These are phyloP conservation scores for Serendipita vermifera DNA, from an alignment of 768 basidiomycete species.

Conservation along the genomic window DNA sequence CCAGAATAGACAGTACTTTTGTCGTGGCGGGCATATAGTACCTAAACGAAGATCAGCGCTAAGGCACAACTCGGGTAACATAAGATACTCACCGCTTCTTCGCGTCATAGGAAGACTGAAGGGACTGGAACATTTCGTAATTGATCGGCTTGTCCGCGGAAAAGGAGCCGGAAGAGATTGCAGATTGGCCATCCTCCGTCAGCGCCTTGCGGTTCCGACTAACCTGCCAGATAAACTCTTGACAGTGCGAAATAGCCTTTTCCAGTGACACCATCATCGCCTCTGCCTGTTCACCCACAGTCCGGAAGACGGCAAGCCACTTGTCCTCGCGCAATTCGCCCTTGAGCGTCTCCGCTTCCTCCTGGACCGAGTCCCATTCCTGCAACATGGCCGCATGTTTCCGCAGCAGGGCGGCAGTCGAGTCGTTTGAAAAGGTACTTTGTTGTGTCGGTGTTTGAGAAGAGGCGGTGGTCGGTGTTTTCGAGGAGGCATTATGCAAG, in stretches of 20 bases:
- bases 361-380: slow-evolving; percentile 75
- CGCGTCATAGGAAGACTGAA: slow-evolving; percentile 24
- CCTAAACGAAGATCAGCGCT: slow-evolving; percentile 29
- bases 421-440: slow-evolving; percentile 29
- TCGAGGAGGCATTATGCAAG: slow-evolving; percentile 33
- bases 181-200: slow-evolving; percentile 17
- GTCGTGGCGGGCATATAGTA: slow-evolving; percentile 91
- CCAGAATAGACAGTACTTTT: slow-evolving; percentile 85
- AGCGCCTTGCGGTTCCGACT: slow-evolving; percentile 34
- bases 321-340: slow-evolving; percentile 97
- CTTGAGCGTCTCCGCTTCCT: slow-evolving; percentile 64
- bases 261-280: slow-evolving; percentile 96
- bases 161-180: slow-evolving; percentile 27
- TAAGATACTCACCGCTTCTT: slow-evolving; percentile 14
- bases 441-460: slow-evolving; percentile 20
- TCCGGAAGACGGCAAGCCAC: slow-evolving; percentile 90
- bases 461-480: slow-evolving; percentile 36
- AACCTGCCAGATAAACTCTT: slow-evolving; percentile 80
- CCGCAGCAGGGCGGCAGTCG: slow-evolving; percentile 39
- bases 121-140: slow-evolving; percentile 48
- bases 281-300: slow-evolving; percentile 86
- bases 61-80: background rate
- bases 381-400: slow-evolving; percentile 59
- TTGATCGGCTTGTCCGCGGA: slow-evolving; percentile 32
- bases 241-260: slow-evolving; percentile 82